Conservation (phyloP, 345 rosid genomes). For the Hypericum androsaemum region DNA sequence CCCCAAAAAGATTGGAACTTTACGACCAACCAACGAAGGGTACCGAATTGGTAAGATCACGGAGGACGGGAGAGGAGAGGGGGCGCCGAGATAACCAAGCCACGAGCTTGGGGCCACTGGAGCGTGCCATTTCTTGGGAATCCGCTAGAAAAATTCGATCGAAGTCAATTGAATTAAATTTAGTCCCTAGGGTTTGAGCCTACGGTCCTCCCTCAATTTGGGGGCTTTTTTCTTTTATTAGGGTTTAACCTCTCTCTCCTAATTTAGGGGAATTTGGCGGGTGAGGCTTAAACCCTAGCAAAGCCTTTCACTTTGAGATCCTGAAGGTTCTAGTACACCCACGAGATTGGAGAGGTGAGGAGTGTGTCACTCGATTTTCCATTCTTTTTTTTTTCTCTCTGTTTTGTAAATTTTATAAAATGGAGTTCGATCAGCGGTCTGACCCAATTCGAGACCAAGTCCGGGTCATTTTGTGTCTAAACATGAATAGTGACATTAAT, state of each 20-base stretch:
- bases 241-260: background rate
- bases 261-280: background rate
- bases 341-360: too few species aligned
- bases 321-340: too few species aligned
- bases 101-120: conserved; percentile 52
- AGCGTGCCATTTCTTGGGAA: conserved; percentile 57
- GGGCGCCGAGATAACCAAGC: conserved; percentile 43
- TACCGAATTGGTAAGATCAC: conserved; percentile 31
- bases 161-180: too few species aligned
- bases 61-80: conserved; percentile 22
- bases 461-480: too few species aligned
- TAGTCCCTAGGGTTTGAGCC: too few species aligned
- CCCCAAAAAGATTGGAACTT: background rate
- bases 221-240: background rate
- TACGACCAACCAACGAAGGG: background rate
- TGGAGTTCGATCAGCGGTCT: too few species aligned
- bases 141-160: too few species aligned
- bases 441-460: too few species aligned
- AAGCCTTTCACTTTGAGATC: conserved; percentile 20
- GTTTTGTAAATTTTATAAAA: too few species aligned
- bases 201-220: background rate
- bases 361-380: too few species aligned
- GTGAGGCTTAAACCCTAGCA: conserved; percentile 23
- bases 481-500: too few species aligned
- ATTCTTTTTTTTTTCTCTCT: too few species aligned